Evolutionary conservation across 2,329 filamentous ascomycete genomes (phyloP), one percentile per base, ranked within the genome.

Genomic region (Phyllosticta capitalensis): DNA sequence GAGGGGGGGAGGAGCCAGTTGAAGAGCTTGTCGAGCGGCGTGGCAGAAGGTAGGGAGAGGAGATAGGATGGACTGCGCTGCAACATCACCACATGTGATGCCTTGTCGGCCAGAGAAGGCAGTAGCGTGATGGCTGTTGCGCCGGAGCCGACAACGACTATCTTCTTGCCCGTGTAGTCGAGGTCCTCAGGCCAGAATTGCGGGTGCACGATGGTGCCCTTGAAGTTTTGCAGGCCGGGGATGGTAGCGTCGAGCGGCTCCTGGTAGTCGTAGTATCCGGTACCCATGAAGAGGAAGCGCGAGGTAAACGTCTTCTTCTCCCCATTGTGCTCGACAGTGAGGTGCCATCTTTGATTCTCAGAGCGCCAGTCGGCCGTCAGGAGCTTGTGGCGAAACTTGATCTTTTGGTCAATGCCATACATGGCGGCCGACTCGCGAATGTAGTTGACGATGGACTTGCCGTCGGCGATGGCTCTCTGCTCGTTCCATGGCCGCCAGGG

Each of bases 71-170:
- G 90, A 52, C 85, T 90, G 60, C 90, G 83, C 73, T 95, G 90
- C 2, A 95, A 79, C 83, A 92, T 90, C 1, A 88, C 92, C 26
- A 91, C 84, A 14, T 82, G 80, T 5, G 73, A 74, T 5, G 75
- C 75, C 12, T 87, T 88, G 48, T 80, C 82, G 51, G 79, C 81
- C 52, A 95, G 73, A 53, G 79, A 81, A 0, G 90, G 90, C 2
- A 95, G 71, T 0, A 95, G 78, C 0, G 90, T 94, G 54, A 92
- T 75, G 6, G 89, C 87, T 0, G 90, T 95, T 2, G 90, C 90
- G 7, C 90, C 90, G 17, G 83, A 87, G 17, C 89, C 89, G 63
- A 94, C 83, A 61, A 92, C 78, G 51, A 89, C 80, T 21, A 92
- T 77, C 52, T 82, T 82, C 72, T 91, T 90, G 69, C 78, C 77